A percentile compares a stretch with the other conserved stretches of the same genome.
These are phyloP conservation scores for Gnomoniopsis smithogilvyi DNA, from an alignment of 2,329 filamentous ascomycete genomes.

Conservation along the genomic window DNA sequence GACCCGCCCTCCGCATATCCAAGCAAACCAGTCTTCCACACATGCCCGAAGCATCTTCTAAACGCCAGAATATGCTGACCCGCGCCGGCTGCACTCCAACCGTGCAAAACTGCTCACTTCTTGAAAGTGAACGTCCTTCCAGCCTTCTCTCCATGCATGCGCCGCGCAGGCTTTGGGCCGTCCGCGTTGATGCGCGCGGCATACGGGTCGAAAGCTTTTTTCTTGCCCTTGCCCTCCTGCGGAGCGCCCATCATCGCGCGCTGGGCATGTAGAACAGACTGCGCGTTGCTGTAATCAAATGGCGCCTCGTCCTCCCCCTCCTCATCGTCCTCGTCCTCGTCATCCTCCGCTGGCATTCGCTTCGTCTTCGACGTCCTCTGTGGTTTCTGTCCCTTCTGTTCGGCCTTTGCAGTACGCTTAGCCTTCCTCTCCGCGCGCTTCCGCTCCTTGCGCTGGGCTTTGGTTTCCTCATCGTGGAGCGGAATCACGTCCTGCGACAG, in stretches of 20 bases:
- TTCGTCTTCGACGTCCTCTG: conserved; percentile 5
- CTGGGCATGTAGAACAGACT: conserved; percentile 29
- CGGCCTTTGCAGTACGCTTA: conserved; percentile 17
- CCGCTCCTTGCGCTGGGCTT: conserved; percentile 16
- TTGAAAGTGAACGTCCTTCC: conserved; percentile 39
- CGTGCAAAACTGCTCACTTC: conserved; percentile 24
- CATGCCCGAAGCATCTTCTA: neutral
- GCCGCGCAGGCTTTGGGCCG: conserved; percentile 29
- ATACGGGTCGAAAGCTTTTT: conserved; percentile 31
- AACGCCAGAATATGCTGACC: neutral
- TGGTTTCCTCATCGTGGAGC: conserved; percentile 15
- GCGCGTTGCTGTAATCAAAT: conserved; percentile 35
- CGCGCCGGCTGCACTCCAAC: neutral
- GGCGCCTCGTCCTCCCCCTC: conserved; percentile 24
- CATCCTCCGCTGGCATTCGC: conserved; percentile 7
- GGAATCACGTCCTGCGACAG: conserved; percentile 11
- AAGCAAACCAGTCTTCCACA: too few relatives aligned
- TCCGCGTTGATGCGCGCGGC: conserved; percentile 24
- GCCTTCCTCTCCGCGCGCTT: conserved; percentile 20
- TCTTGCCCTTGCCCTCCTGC: conserved; percentile 22
- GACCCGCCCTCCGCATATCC: too few relatives aligned
- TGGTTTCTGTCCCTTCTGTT: conserved; percentile 9
- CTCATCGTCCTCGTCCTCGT: conserved; percentile 21
- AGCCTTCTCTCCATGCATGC: conserved; percentile 28
- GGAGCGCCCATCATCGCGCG: conserved; percentile 17